Base-by-base conservation (phyloP, 345 rosid species). In the Nephelium lappaceum region DNA sequence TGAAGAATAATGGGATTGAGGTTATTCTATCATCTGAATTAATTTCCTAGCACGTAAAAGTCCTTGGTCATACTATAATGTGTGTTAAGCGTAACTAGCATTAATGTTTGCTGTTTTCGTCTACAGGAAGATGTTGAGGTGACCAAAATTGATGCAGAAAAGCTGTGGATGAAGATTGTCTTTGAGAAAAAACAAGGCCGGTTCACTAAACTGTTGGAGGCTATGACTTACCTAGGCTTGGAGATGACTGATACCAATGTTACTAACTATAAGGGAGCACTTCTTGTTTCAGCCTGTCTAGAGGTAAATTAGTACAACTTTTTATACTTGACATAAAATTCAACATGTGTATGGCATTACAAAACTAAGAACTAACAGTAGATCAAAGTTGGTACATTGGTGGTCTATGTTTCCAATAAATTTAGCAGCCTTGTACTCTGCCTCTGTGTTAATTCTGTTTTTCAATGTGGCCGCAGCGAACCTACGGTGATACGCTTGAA, bases 111-210 rank as follows among this genome's bases (percentile, higher is more conserved):
- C 5, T 64, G 14, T 68, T 64, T 42, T 25, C 27, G 49, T 45
- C 11, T 53, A 60, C 36, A 96, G 97, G 93, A 92, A 78, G 84
- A 88, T 74, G 92, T 93, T 79, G 70, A 84, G 73, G 91, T 96
- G 80, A 83, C 74, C 65, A 71, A 67, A 5, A 83, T 91, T 10
- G 88, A 86, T 64, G 91, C 84, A 71, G 82, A 84, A 21, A 93
- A 86, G 82, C 80, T 85, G 43, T 89, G 95, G 97, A 86, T 94
- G 53, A 96, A 90, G 91, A 89, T 96, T 23, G 49, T 82, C 25
- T 65, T 86, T 36, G 88, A 82, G 87, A 91, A 91, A 83, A 91
- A 75, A 81, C 70, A 18, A 51, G 90, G 94, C 12, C 77, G 85
- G n/a, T 88, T 96, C 84, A 84, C 91, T 11, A 87, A 79, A 78